Percentiles rank a stretch among this genome's conserved stretches.
These are phyloP conservation scores for Bondarzewia mesenterica DNA, from an alignment of 1,284 basidiomycete species.

Conservation along the genomic window DNA sequence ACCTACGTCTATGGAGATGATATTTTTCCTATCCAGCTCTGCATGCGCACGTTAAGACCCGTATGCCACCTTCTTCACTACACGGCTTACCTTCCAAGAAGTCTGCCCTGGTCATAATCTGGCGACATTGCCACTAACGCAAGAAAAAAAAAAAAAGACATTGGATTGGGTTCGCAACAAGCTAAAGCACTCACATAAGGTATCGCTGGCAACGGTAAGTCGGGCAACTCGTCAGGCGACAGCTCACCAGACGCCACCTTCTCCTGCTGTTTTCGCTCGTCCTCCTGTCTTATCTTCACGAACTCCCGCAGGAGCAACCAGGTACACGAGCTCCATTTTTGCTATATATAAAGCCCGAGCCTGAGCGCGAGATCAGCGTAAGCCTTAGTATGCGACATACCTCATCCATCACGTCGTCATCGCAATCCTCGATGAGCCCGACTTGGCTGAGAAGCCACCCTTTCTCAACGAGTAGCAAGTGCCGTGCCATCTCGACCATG, in stretches of 20 bases:
- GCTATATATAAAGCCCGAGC: constrained; percentile 20
- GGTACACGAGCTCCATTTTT: constrained; percentile 80
- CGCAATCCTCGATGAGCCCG: constrained; percentile 64
- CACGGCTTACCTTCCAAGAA: constrained; percentile 56
- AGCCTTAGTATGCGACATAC: no score
- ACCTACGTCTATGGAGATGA: constrained; percentile 73
- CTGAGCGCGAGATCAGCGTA: no score
- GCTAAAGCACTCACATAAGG: constrained; percentile 41
- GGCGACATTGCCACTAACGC: constrained; percentile 55
- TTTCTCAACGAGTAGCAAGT: constrained; percentile 65
- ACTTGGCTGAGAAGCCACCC: constrained; percentile 72
- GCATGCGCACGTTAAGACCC: background rate
- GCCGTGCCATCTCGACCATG: constrained; percentile 54
- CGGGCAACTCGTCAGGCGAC: constrained; percentile 26
- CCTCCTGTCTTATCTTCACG: constrained; percentile 47
- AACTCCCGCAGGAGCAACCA: constrained; percentile 70
- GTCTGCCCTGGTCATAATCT: constrained; percentile 80
- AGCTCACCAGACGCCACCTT: constrained; percentile 30
- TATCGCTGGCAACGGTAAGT: constrained; percentile 50
- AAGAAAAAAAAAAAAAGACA: constrained; percentile 3
- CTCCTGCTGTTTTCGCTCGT: constrained; percentile 34
- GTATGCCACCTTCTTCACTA: no score
- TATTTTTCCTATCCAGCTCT: constrained; percentile 61
- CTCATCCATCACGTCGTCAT: constrained; percentile 85
- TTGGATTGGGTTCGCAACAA: constrained; percentile 3